phyloP scores from a whole-genome alignment of 139 green algal genomes.

The Nannochloris sp. region DNA sequence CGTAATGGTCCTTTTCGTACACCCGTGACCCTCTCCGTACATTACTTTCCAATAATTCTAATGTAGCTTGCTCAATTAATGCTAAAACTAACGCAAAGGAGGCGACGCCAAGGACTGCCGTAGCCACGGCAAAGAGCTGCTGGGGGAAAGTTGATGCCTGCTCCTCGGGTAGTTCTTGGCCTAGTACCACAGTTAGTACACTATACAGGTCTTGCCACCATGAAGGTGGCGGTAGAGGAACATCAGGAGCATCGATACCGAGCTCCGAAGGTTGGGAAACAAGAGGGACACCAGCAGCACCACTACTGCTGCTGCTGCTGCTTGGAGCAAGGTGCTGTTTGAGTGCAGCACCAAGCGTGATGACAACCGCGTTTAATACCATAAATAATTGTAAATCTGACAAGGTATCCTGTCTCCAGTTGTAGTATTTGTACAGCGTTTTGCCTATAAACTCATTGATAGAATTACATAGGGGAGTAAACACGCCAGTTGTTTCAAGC shows the following conservation, averaged over 20 bases:
- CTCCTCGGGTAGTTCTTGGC: slow-evolving; percentile 7
- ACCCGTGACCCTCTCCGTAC: slow-evolving; percentile 28
- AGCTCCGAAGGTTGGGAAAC: too few relatives aligned
- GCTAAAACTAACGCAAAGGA: slow-evolving; percentile 60
- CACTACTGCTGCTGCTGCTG: background rate
- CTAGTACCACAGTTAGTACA: slow-evolving; percentile 8
- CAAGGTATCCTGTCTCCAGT: slow-evolving; percentile 8
- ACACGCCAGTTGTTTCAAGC: too few relatives aligned
- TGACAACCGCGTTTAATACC: background rate
- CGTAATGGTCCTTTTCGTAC: slow-evolving; percentile 26
- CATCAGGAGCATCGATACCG: background rate
- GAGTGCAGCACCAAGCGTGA: background rate
- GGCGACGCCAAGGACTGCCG: slow-evolving; percentile 32
- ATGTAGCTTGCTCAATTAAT: slow-evolving; percentile 29
- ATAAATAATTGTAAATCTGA: slow-evolving; percentile 4
- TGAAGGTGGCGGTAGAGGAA: background rate
- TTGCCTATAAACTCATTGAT: background rate
- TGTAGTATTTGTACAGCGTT: slow-evolving; percentile 1
- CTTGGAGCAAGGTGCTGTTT: background rate
- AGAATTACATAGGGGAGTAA: too few relatives aligned
- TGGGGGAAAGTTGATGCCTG: background rate
- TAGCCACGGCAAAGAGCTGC: slow-evolving; percentile 4
- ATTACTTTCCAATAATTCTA: slow-evolving; percentile 32
- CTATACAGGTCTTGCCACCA: background rate
- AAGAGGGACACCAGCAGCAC: background rate